Percentiles rank a stretch among this genome's conserved stretches.
Conservation (phyloP, 2,329 filamentous ascomycete species). For the Fusarium pininemorale region DNA sequence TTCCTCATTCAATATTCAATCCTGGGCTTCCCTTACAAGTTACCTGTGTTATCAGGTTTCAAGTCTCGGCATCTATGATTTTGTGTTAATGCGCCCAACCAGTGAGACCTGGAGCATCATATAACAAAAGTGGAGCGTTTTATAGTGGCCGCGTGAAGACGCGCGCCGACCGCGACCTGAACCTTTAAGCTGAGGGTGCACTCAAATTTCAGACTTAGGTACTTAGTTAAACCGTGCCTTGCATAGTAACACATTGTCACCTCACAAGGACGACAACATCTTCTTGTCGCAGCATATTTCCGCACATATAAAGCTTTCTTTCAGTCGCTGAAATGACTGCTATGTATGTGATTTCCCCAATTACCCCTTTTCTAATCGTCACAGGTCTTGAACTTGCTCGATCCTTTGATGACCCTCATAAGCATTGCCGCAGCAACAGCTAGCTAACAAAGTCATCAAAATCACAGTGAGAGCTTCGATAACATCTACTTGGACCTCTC, state of each 20-base stretch:
- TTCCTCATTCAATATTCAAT: not conserved
- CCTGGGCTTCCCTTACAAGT: not conserved
- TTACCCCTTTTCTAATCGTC: not conserved
- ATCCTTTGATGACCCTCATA: not conserved
- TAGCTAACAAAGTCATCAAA: slow-evolving; percentile 23
- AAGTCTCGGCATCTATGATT: not conserved
- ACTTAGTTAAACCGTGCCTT: slow-evolving; percentile 11
- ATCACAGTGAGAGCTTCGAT: slow-evolving; percentile 85
- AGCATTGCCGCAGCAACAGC: slow-evolving; percentile 22
- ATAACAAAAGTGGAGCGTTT: slow-evolving; percentile 5
- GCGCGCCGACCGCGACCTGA: slow-evolving; percentile 25
- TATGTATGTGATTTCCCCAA: slow-evolving; percentile 46
- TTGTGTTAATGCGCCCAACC: not conserved
- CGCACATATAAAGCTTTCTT: not conserved
- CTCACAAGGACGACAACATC: slow-evolving; percentile 10
- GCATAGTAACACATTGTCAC: slow-evolving; percentile 17
- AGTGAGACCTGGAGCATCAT: not conserved
- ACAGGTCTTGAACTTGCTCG: not conserved
- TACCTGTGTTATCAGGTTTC: not conserved
- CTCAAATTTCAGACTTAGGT: slow-evolving; percentile 30
- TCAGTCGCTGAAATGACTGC: slow-evolving; percentile 47
- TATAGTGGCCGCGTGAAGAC: slow-evolving; percentile 38
- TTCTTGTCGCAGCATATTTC: not conserved
- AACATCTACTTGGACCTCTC: slow-evolving; percentile 97
- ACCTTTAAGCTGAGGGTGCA: slow-evolving; percentile 13